These are phyloP conservation scores for Ustanciosporium gigantosporum DNA, from an alignment of 1,284 basidiomycete genomes.

Conservation along the genomic window DNA sequence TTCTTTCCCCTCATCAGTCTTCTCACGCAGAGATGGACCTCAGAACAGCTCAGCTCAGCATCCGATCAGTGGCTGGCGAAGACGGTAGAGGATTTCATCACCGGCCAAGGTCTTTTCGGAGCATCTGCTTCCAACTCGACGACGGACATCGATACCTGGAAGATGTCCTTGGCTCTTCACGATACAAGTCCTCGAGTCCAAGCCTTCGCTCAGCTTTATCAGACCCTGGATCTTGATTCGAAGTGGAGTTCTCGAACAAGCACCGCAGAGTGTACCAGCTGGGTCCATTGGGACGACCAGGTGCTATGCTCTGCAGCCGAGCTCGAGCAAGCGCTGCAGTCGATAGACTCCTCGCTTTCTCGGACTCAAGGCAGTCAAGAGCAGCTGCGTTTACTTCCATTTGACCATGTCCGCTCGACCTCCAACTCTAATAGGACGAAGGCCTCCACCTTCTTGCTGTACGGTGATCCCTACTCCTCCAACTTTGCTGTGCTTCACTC, in stretches of 20 bases:
- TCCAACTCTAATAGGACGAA: not conserved
- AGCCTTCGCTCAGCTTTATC: conserved; percentile 50
- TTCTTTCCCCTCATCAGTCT: conserved; percentile 41
- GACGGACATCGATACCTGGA: conserved; percentile 37
- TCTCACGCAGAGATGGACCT: conserved; percentile 11
- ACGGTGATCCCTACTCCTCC: conserved; percentile 50
- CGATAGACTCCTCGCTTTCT: not conserved
- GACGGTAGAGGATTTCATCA: conserved; percentile 9
- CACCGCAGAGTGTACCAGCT: conserved; percentile 35
- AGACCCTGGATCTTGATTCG: conserved; percentile 19
- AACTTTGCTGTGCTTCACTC: conserved; percentile 45
- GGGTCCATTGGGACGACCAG: conserved; percentile 30
- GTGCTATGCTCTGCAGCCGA: conserved; percentile 43
- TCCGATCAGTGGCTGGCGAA: conserved; percentile 13
- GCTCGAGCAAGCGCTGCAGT: conserved; percentile 8
- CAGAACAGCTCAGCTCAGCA: conserved; percentile 3
- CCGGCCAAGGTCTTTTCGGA: conserved; percentile 4
- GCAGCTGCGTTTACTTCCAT: conserved; percentile 65
- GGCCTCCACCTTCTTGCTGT: conserved; percentile 26
- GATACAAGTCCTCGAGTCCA: conserved; percentile 42
- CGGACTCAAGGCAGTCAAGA: conserved; percentile 3
- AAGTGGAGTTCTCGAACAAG: conserved; percentile 61
- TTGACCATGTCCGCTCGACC: conserved; percentile 35
- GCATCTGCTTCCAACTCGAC: not conserved
- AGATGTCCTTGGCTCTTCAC: conserved; percentile 44